Conservation (phyloP, 257 asterid species). For the Pogostemon cablin region DNA sequence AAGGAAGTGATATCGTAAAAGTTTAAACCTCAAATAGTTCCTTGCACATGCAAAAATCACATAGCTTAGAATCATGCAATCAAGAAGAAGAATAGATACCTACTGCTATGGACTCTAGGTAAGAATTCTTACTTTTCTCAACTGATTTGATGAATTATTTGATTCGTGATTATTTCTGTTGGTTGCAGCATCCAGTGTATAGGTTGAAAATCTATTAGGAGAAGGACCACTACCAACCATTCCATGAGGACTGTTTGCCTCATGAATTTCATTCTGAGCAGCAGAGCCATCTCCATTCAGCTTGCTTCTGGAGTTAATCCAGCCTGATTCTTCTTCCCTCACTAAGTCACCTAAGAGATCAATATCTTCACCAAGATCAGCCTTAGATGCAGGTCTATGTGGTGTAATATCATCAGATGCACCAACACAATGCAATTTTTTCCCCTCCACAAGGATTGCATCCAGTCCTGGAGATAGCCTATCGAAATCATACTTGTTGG, state of each 20-base stretch:
- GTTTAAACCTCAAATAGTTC: conserved; percentile 5
- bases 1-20: conserved; percentile 10
- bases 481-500: conserved; percentile 65
- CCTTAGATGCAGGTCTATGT: conserved; percentile 40
- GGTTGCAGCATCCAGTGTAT: conserved; percentile 37
- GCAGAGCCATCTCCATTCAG: conserved; percentile 43
- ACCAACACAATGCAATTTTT: conserved; percentile 39
- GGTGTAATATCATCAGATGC: conserved; percentile 47
- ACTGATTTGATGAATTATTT: conserved; percentile 44
- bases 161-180: conserved; percentile 39
- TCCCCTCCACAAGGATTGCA: conserved; percentile 65
- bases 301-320: conserved; percentile 28
- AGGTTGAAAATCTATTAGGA: conserved; percentile 37
- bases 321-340: conserved; percentile 36
- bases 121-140: conserved; percentile 47
- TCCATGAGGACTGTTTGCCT: conserved; percentile 41
- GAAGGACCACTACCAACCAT: conserved; percentile 29
- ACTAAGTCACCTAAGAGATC: conserved; percentile 31
- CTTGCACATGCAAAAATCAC: conserved; percentile 20
- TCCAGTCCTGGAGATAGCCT: conserved; percentile 69
- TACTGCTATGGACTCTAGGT: conserved; percentile 4
- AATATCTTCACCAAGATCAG: conserved; percentile 40
- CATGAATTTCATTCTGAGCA: conserved; percentile 36
- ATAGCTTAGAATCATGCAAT: conserved; percentile 25
- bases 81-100: conserved; percentile 24